Evolutionary conservation across 1,284 basidiomycete species (phyloP).

Genomic region (Athelia sp.): DNA sequence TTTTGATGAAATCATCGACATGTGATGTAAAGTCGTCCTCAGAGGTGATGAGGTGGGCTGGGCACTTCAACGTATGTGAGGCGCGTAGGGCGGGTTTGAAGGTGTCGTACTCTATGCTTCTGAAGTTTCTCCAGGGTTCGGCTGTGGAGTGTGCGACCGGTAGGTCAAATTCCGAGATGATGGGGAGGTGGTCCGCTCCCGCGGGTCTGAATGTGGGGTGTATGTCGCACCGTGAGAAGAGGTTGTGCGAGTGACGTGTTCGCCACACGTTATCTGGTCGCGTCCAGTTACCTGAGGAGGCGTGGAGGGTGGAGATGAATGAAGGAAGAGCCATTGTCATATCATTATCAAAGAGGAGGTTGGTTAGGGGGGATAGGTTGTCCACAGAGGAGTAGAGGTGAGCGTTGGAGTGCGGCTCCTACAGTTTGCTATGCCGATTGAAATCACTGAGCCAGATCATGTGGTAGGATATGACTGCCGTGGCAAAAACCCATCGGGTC

Average conservation of each 20-base stretch:
- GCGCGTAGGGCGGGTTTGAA: not conserved
- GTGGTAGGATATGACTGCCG: no score
- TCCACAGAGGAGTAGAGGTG: slow-evolving; percentile 8
- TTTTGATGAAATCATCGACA: not conserved
- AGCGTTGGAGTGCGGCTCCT: slow-evolving; percentile 28
- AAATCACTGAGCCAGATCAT: slow-evolving; percentile 40
- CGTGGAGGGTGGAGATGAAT: slow-evolving; percentile 11
- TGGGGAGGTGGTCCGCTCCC: slow-evolving; percentile 12
- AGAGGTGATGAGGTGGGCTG: not conserved
- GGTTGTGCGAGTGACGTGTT: slow-evolving; percentile 1
- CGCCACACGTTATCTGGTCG: slow-evolving; percentile 15
- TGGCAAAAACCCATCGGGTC: no score
- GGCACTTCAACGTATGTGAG: not conserved
- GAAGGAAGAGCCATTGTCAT: slow-evolving; percentile 10
- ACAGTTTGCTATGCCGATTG: slow-evolving; percentile 43
- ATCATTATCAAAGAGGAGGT: slow-evolving; percentile 6
- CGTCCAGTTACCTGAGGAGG: slow-evolving; percentile 10
- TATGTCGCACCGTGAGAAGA: slow-evolving; percentile 7
- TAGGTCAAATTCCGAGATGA: slow-evolving; percentile 2
- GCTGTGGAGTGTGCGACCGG: not conserved
- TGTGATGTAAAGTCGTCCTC: not conserved
- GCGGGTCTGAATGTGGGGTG: slow-evolving; percentile 2
- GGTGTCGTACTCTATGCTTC: not conserved
- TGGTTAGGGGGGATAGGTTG: slow-evolving; percentile 5
- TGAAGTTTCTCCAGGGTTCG: not conserved